A percentile compares a stretch with the other conserved stretches of the same genome.
Evolutionary conservation across 2,329 filamentous ascomycete genomes (phyloP).

Genomic region (Aspergillus sp.): DNA sequence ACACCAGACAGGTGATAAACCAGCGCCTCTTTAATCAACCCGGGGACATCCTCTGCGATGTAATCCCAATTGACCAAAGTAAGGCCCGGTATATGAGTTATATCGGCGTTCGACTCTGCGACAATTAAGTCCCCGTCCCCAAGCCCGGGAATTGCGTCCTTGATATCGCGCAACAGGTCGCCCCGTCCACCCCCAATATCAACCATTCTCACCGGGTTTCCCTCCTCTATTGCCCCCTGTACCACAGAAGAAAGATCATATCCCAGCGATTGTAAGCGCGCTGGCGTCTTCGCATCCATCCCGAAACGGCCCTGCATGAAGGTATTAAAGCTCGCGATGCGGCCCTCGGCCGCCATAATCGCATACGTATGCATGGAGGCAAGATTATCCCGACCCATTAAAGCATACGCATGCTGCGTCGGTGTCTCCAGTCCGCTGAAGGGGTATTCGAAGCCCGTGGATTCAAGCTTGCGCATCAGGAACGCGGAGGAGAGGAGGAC

Average conservation of each 20-base stretch:
- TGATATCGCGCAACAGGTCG: background rate
- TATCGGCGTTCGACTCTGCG: too few relatives aligned
- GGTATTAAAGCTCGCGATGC: constrained; percentile 40
- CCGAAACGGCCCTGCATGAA: constrained; percentile 30
- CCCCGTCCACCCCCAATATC: background rate
- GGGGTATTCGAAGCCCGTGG: constrained; percentile 36
- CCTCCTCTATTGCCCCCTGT: background rate
- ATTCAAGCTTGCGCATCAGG: constrained; percentile 34
- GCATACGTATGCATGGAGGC: constrained; percentile 35
- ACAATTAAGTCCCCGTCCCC: too few relatives aligned
- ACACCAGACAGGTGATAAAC: too few relatives aligned
- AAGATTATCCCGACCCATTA: constrained; percentile 16
- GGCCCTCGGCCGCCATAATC: constrained; percentile 37
- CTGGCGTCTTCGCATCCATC: too few relatives aligned
- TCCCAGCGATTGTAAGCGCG: background rate
- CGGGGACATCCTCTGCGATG: too few relatives aligned
- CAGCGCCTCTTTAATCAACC: too few relatives aligned
- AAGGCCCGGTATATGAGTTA: too few relatives aligned
- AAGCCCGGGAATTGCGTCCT: background rate
- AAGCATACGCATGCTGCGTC: constrained; percentile 32
- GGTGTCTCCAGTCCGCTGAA: constrained; percentile 35
- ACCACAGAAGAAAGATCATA: background rate
- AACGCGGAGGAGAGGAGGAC: constrained; percentile 37
- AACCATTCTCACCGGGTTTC: background rate
- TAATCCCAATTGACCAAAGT: too few relatives aligned